phyloP scores from a whole-genome alignment of 768 basidiomycete genomes.

The Paxillus ammoniavirescens region DNA sequence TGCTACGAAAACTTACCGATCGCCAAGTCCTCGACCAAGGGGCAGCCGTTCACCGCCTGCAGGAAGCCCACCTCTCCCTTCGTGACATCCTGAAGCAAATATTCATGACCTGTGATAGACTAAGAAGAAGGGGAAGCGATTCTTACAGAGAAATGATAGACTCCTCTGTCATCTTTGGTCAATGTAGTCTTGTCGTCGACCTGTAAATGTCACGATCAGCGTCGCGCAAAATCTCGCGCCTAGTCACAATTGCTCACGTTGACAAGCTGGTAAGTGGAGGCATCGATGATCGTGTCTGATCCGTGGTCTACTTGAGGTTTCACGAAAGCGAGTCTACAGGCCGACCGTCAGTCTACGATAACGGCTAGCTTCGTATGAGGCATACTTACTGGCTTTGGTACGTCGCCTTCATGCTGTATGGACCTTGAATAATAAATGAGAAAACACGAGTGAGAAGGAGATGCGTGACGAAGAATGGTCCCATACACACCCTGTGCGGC shows the following conservation, averaged over 20 bases:
- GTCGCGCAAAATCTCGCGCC: too few relatives aligned
- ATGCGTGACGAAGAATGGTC: too few relatives aligned
- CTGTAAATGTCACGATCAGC: background rate
- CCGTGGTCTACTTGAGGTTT: background rate
- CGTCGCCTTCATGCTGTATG: background rate
- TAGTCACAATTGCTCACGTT: background rate
- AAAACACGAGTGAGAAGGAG: too few relatives aligned
- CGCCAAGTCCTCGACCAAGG: too few relatives aligned
- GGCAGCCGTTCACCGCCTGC: background rate
- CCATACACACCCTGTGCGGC: background rate
- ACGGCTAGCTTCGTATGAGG: too few relatives aligned
- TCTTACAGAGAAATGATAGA: background rate
- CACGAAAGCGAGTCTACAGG: background rate
- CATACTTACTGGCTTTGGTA: background rate
- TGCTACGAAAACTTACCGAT: too few relatives aligned
- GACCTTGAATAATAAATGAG: background rate
- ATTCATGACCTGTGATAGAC: too few relatives aligned
- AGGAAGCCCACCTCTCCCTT: background rate
- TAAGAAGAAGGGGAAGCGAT: too few relatives aligned
- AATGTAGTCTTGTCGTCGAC: background rate
- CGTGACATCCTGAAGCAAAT: background rate
- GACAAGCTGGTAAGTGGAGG: background rate
- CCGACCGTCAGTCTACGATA: too few relatives aligned
- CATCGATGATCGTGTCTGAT: background rate
- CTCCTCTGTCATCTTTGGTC: background rate